Base-by-base conservation (phyloP, 2,329 filamentous ascomycete genomes). In the Neocucurbitaria cava region DNA sequence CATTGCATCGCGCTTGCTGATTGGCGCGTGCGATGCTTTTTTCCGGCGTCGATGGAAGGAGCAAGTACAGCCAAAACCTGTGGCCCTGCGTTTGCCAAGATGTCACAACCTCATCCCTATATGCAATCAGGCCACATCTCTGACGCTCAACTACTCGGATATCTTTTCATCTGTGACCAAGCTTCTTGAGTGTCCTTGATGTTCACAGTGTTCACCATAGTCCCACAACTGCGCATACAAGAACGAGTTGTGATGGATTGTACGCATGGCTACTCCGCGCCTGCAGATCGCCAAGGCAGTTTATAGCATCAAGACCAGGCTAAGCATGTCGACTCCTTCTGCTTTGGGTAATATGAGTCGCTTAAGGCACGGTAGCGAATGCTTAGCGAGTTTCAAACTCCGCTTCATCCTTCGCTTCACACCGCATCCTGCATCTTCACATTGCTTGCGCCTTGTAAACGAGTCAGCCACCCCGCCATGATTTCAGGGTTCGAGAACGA, bases 331-430 rank as follows among this genome's bases (percentile, higher is more conserved):
- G 17, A 43, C 17, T 48, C 41, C 40, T 36, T n/a, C 40, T 23
- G 15, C 33, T 54, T 49, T 11, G 18, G 48, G 56, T 42, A 54
- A 46, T 15, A 33, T 38, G 26, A 23, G 49, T 60, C 50, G 38
- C 55, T 49, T 50, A 36, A 46, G 39, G 40, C 24, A 40, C 43
- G 31, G 41, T 51, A 49, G 52, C 47, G 36, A 59, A 57, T 53
- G 62, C 65, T 72, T 66, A 66, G 62, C 57, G 52, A 59, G 69
- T 72, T 73, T 71, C 59, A 66, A 43, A 23, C 47, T 65, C 65
- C 67, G 65, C 58, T 60, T 50, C 49, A 50, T 63, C 55, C 49
- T 49, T 45, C 52, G 45, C 46, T 40, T 43, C 56, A 50, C 54
- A 56, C 51, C 47, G 49, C 52, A 48, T 54, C 31, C 44, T 56